Percentiles rank a stretch among this genome's conserved stretches.
phyloP scores from a whole-genome alignment of 805 yeast genomes.

The Tanozyma kutaoensis region DNA sequence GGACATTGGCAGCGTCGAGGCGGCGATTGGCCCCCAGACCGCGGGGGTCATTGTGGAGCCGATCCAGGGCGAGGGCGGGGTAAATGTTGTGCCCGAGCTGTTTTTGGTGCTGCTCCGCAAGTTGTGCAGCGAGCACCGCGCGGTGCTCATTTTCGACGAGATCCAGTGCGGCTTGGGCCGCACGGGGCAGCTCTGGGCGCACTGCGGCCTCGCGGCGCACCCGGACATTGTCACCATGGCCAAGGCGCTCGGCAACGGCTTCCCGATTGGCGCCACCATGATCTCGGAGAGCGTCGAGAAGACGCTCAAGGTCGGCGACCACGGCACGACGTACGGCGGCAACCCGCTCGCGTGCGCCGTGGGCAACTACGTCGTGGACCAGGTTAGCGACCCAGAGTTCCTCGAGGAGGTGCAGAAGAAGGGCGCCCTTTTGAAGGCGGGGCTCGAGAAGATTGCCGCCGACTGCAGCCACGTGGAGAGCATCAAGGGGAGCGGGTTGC shows the following conservation, averaged over 20 bases:
- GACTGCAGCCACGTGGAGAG: constrained; percentile 46
- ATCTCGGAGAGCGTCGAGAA: constrained; percentile 68
- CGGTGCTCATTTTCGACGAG: constrained; percentile 80
- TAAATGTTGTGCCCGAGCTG: constrained; percentile 49
- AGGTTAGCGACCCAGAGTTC: constrained; percentile 49
- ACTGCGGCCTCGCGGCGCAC: constrained; percentile 64
- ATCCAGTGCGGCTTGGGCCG: constrained; percentile 96
- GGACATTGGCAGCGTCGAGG: constrained; percentile 45
- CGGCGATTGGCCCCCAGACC: constrained; percentile 43
- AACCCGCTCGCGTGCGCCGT: constrained; percentile 85
- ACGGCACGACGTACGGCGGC: constrained; percentile 97
- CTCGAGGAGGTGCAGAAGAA: constrained; percentile 46
- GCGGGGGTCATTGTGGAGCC: constrained; percentile 96
- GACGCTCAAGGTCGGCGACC: constrained; percentile 78
- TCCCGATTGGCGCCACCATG: constrained; percentile 91
- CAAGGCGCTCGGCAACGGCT: constrained; percentile 93
- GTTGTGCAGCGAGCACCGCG: constrained; percentile 57
- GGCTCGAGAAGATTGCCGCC: constrained; percentile 35
- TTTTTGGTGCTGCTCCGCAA: constrained; percentile 55
- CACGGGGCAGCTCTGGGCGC: constrained; percentile 91
- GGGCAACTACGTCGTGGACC: constrained; percentile 62
- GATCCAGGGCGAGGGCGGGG: constrained; percentile 97
- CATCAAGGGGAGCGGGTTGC: constrained; percentile 79
- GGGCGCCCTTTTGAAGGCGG: constrained; percentile 40
- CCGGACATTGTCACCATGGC: constrained; percentile 94